A percentile compares a stretch with the other conserved stretches of the same genome.
phyloP scores from a whole-genome alignment of 441 rosid species.

The Erysimum cheiri region DNA sequence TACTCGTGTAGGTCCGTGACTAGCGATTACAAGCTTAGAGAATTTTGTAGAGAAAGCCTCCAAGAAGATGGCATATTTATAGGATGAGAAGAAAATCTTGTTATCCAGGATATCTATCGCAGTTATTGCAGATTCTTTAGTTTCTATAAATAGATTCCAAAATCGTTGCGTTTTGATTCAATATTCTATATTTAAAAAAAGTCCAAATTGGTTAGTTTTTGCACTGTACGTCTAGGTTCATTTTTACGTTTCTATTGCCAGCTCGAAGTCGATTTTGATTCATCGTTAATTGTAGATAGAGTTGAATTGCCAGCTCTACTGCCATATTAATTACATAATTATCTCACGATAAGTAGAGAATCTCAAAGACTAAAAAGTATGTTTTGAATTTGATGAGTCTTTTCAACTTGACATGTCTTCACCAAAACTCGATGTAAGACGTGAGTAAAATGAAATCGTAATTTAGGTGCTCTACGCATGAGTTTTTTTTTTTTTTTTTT shows the following conservation, averaged over 20 bases:
- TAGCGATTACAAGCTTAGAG: slow-evolving; percentile 16
- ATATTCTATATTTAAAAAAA: slow-evolving; percentile 26
- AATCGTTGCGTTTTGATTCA: slow-evolving; percentile 19
- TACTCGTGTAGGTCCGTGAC: slow-evolving; percentile 12
- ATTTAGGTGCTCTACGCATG: background rate
- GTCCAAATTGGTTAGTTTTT: background rate
- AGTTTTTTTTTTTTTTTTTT: no score
- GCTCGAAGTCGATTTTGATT: slow-evolving; percentile 4
- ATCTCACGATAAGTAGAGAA: background rate
- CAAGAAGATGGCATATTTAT: slow-evolving; percentile 14
- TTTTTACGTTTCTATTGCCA: slow-evolving; percentile 29
- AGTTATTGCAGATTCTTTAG: slow-evolving; percentile 18
- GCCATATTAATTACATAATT: background rate
- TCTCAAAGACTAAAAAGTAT: background rate
- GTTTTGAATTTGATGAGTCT: background rate
- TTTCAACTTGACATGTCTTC: slow-evolving; percentile 5
- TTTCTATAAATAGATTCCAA: slow-evolving; percentile 30
- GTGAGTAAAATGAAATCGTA: background rate
- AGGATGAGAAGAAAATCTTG: background rate
- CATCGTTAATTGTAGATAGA: background rate
- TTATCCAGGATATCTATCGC: slow-evolving; percentile 2
- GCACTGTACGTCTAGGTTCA: slow-evolving; percentile 17
- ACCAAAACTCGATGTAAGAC: slow-evolving; percentile 9
- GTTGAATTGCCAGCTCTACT: background rate
- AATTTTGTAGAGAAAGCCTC: background rate